These are phyloP conservation scores for Blastobotrys elegans DNA, from an alignment of 1,139 yeast species.

Conservation along the genomic window DNA sequence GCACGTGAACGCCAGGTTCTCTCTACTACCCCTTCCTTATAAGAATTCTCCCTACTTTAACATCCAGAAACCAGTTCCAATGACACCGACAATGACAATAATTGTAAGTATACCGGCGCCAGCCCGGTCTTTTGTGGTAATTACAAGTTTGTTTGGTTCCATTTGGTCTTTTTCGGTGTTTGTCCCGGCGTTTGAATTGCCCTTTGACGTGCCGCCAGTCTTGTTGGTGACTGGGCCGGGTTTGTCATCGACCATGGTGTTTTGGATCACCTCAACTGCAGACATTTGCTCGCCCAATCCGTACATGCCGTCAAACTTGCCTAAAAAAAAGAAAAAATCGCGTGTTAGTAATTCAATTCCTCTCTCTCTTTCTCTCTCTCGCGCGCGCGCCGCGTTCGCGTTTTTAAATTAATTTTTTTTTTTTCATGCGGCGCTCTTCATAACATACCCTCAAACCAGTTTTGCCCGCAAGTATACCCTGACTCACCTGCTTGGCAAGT, in stretches of 20 bases:
- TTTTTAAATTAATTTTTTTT: too few relatives aligned
- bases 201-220: slow-evolving; percentile 49
- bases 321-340: too few relatives aligned
- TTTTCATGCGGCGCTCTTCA: too few relatives aligned
- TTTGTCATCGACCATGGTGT: slow-evolving; percentile 48
- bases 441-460: slow-evolving; percentile 64
- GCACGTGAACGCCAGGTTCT: too few relatives aligned
- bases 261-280: slow-evolving; percentile 75
- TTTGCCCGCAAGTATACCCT: slow-evolving; percentile 83
- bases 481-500: slow-evolving; percentile 85
- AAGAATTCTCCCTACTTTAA: slow-evolving; percentile 33
- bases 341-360: too few relatives aligned
- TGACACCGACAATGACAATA: slow-evolving; percentile 56
- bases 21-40: too few relatives aligned
- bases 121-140: slow-evolving; percentile 57
- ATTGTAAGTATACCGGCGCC: slow-evolving; percentile 87
- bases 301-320: slow-evolving; percentile 72
- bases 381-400: too few relatives aligned
- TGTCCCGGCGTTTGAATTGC: slow-evolving; percentile 35
- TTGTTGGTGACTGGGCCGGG: slow-evolving; percentile 40
- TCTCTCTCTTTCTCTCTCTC: too few relatives aligned
- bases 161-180: slow-evolving; percentile 18
- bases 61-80: slow-evolving; percentile 73
- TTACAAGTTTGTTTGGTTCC: slow-evolving; percentile 24
- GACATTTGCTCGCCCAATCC: slow-evolving; percentile 96